Percentiles rank a stretch among this genome's conserved stretches.
Evolutionary conservation across 805 yeast species (phyloP).

Genomic region (Kodamaea laetipori): DNA sequence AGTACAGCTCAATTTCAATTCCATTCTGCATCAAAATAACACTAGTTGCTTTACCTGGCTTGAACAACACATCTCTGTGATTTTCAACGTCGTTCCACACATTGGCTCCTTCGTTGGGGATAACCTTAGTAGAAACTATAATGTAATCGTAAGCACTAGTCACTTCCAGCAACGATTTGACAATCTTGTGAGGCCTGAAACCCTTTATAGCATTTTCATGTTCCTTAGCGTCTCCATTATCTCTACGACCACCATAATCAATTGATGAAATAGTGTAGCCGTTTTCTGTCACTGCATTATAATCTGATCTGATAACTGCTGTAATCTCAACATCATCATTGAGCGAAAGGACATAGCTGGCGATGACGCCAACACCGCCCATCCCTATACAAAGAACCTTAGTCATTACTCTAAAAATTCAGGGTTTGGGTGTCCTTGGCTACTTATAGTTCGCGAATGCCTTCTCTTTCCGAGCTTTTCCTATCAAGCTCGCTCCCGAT

Average conservation of each 20-base stretch:
- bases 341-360: conserved; percentile 52
- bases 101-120: conserved; percentile 26
- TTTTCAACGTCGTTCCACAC: conserved; percentile 28
- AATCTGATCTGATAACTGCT: conserved; percentile 35
- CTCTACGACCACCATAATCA: conserved; percentile 29
- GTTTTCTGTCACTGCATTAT: conserved; percentile 25
- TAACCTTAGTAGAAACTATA: conserved; percentile 36
- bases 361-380: conserved; percentile 86
- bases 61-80: conserved; percentile 15
- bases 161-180: conserved; percentile 27
- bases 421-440: not conserved
- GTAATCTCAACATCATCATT: conserved; percentile 30
- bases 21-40: conserved; percentile 46
- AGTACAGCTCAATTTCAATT: conserved; percentile 36
- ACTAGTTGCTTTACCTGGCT: conserved; percentile 20
- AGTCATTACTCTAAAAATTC: not conserved
- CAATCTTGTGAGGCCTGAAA: conserved; percentile 30
- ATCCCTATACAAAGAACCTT: conserved; percentile 74
- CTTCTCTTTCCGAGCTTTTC: too few species aligned
- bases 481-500: too few species aligned
- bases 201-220: conserved; percentile 20
- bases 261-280: conserved; percentile 36
- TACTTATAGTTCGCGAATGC: too few species aligned
- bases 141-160: conserved; percentile 34
- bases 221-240: conserved; percentile 19